Evolutionary conservation across 805 yeast genomes (phyloP).

Genomic region (Starmerella tilneyi): DNA sequence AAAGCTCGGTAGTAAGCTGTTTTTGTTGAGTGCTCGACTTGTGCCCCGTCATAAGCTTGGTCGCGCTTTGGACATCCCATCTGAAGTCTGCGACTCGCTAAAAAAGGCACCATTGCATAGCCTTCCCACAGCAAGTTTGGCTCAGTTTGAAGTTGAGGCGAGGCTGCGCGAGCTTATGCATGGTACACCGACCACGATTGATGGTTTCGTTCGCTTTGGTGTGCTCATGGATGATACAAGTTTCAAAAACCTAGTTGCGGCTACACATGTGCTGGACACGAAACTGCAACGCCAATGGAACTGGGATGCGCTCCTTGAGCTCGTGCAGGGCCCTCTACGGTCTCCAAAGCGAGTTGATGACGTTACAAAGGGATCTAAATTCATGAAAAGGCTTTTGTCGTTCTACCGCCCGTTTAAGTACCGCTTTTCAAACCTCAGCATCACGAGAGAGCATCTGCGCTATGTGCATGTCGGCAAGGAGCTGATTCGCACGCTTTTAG

Average conservation of each 20-base stretch:
- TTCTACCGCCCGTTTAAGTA: constrained; percentile 88
- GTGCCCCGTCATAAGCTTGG: constrained; percentile 36
- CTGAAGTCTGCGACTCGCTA: constrained; percentile 12
- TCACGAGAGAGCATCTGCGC: constrained; percentile 40
- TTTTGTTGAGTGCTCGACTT: constrained; percentile 43
- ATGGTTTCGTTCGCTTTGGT: constrained; percentile 29
- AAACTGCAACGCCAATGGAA: constrained; percentile 81
- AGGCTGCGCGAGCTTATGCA: constrained; percentile 7
- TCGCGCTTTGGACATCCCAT: constrained; percentile 23
- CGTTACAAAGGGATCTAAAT: constrained; percentile 64
- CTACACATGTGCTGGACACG: constrained; percentile 62
- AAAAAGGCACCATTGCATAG: constrained; percentile 15
- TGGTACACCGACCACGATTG: constrained; percentile 5
- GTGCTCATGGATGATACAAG: constrained; percentile 51
- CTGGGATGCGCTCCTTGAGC: constrained; percentile 60
- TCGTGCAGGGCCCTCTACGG: constrained; percentile 76
- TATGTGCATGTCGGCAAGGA: constrained; percentile 68
- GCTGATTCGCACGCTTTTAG: constrained; percentile 54
- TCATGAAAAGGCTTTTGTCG: constrained; percentile 70
- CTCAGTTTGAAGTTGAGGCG: constrained; percentile 41
- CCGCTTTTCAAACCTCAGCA: constrained; percentile 52
- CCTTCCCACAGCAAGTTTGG: constrained; percentile 30
- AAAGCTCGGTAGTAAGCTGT: constrained; percentile 52
- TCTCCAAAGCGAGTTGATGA: constrained; percentile 69
- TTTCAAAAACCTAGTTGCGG: constrained; percentile 53